Evolutionary conservation across 202 grass and related monocot species (phyloP).

Genomic region (Hordeum pubiflorum): DNA sequence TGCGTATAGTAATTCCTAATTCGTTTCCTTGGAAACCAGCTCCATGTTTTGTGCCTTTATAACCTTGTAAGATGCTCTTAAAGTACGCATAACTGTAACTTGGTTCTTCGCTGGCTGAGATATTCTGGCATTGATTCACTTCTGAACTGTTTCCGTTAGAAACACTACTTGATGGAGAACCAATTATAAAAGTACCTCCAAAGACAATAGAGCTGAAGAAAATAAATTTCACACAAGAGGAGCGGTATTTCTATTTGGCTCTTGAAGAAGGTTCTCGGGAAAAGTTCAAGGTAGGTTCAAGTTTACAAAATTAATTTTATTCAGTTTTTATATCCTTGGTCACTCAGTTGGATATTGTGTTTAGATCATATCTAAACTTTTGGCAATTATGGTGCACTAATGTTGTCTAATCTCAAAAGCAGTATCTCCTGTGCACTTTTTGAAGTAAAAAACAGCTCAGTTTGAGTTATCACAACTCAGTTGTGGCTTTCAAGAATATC

Average conservation of each 20-base stretch:
- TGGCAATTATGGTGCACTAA: background rate
- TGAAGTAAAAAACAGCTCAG: background rate
- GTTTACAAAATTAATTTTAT: background rate
- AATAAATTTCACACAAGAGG: slow-evolving; percentile 70
- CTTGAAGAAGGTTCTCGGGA: slow-evolving; percentile 74
- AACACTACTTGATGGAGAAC: slow-evolving; percentile 69
- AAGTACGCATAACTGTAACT: background rate
- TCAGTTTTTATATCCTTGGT: background rate
- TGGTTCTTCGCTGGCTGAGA: background rate
- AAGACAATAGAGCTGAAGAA: slow-evolving; percentile 65
- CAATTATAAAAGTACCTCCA: slow-evolving; percentile 61
- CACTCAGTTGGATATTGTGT: background rate
- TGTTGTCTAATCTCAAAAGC: background rate
- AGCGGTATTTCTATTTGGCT: slow-evolving; percentile 71
- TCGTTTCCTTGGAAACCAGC: background rate
- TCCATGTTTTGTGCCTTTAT: background rate
- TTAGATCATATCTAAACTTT: background rate
- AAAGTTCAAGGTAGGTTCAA: slow-evolving; percentile 66
- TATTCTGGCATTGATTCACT: slow-evolving; percentile 17
- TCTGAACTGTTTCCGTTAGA: slow-evolving; percentile 38
- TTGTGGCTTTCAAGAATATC: background rate
- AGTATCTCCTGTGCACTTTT: background rate
- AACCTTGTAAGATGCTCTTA: background rate
- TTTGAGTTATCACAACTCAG: background rate
- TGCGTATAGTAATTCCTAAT: background rate